Percentiles rank a stretch among this genome's conserved stretches.
phyloP scores from a whole-genome alignment of 192 early-diverging fungal species.

The Oehlia diaphana region DNA sequence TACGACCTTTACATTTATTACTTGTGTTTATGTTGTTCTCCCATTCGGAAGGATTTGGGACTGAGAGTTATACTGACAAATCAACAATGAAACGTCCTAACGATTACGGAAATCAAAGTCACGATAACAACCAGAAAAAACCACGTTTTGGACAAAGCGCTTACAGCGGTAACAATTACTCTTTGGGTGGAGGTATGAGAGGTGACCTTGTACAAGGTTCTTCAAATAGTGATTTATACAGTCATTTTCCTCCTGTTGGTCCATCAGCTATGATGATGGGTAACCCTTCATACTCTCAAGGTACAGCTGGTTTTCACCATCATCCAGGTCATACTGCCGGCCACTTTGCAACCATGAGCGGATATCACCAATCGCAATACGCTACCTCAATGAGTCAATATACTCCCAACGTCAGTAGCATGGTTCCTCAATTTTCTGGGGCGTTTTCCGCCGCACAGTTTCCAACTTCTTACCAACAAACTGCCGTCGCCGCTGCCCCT shows the following conservation, averaged over 20 bases:
- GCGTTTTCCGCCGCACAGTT: conserved; percentile 26
- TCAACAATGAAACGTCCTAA: conserved; percentile 59
- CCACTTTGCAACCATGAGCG: conserved; percentile 31
- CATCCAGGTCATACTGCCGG: conserved; percentile 23
- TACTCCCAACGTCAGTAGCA: conserved; percentile 30
- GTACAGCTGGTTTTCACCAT: conserved; percentile 28
- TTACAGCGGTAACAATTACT: conserved; percentile 27
- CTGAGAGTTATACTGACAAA: conserved; percentile 10
- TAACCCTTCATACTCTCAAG: conserved; percentile 29
- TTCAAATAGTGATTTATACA: conserved; percentile 24
- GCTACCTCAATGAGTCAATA: conserved; percentile 32
- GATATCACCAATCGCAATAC: conserved; percentile 35
- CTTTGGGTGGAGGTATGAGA: conserved; percentile 23
- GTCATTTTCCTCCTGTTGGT: conserved; percentile 32
- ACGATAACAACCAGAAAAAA: conserved; percentile 55
- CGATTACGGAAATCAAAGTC: conserved; percentile 54
- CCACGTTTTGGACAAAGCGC: conserved; percentile 55
- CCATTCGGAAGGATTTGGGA: background rate
- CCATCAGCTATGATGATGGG: conserved; percentile 45
- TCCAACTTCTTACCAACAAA: conserved; percentile 36
- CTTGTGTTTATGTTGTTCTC: conserved; percentile 18
- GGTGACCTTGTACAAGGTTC: conserved; percentile 24
- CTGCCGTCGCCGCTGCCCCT: conserved; percentile 29
- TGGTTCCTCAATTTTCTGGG: conserved; percentile 26
- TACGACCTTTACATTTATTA: background rate